Conservation (phyloP, 2,329 filamentous ascomycete species). For the Penicillium sp. region DNA sequence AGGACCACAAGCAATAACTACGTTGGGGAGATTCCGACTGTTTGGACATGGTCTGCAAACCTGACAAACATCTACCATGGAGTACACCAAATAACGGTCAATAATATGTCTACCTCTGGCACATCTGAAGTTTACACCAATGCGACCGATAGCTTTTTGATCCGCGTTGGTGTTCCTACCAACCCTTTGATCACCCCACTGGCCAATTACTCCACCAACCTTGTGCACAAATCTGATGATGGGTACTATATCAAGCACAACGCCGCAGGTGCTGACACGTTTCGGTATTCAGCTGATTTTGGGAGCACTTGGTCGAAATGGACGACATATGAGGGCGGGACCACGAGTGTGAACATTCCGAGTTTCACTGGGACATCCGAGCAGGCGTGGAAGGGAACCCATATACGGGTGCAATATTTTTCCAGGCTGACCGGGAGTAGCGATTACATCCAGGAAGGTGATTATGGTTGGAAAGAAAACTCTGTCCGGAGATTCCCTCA, state of each 20-base stretch:
- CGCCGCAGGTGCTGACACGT: conserved; percentile 62
- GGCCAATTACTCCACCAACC: conserved; percentile 59
- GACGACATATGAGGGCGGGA: conserved; percentile 55
- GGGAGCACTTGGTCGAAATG: conserved; percentile 61
- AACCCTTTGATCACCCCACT: conserved; percentile 62
- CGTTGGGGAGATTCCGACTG: conserved; percentile 55
- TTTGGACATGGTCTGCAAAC: conserved; percentile 55
- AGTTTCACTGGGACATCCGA: conserved; percentile 60
- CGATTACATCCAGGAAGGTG: conserved; percentile 61
- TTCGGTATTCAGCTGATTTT: conserved; percentile 63
- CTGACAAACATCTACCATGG: conserved; percentile 61
- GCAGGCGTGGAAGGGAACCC: conserved; percentile 62
- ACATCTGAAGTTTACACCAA: conserved; percentile 48
- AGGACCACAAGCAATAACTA: conserved; percentile 47
- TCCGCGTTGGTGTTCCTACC: conserved; percentile 57
- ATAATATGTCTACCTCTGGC: conserved; percentile 52
- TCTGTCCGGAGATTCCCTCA: conserved; percentile 58
- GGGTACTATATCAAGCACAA: conserved; percentile 57
- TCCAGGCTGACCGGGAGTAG: conserved; percentile 60
- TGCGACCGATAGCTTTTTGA: conserved; percentile 60
- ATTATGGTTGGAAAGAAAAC: conserved; percentile 41
- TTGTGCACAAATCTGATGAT: conserved; percentile 49
- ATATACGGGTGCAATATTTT: conserved; percentile 65
- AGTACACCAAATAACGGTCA: conserved; percentile 59
- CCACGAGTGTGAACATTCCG: conserved; percentile 49